Evolutionary conservation across 1,139 yeast species (phyloP), one percentile per base, ranked within the genome.

Genomic region (Pneumocystis sp.): DNA sequence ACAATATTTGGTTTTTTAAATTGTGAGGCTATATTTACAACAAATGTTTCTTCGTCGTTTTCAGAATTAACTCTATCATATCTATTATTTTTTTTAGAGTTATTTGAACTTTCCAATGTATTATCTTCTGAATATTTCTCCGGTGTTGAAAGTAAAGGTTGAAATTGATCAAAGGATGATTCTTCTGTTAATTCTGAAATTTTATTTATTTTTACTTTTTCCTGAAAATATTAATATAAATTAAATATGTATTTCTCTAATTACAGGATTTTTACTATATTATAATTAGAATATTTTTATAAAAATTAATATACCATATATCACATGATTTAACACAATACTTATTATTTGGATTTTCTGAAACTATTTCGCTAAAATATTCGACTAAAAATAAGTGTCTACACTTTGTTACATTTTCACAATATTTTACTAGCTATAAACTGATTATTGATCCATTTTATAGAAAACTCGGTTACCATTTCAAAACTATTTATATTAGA

Each of bases 381-480:
- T 86, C 87, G 63, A 88, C 77, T 5, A 90, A 90, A 68, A 85
- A 84, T 69, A 85, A 82, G 71, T 96, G 81, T 68, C 96, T 81
- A 74, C 97, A 90, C 73, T 85, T 90, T 21, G 86, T 83, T 3
- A 82, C 81, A 70, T 87, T 87, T 68, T 87, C 95, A 74, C 96
- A 90, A 73, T 87, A 90, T 71, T 86, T 87, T 65, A 87, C 82
- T 44, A 90, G 95, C 72, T 87, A 89, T 45, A 57, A 7, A 67
- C 66, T 35, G 5, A 61, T 50, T 50, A 50, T 50, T 50, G 21
- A 25, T 50, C 25, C 25, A 50, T 25, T 50, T 12, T 17, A 70
- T 70, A 8, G 37, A 15, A 31, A 45, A 12, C 37, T 34, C 6
- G 8, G 19, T 10, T 45, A 63, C 63, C 63, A 34, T 39, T 64